These are phyloP conservation scores for Asterionellopsis glacialis DNA, from an alignment of 108 stramenopile species.

Conservation along the genomic window DNA sequence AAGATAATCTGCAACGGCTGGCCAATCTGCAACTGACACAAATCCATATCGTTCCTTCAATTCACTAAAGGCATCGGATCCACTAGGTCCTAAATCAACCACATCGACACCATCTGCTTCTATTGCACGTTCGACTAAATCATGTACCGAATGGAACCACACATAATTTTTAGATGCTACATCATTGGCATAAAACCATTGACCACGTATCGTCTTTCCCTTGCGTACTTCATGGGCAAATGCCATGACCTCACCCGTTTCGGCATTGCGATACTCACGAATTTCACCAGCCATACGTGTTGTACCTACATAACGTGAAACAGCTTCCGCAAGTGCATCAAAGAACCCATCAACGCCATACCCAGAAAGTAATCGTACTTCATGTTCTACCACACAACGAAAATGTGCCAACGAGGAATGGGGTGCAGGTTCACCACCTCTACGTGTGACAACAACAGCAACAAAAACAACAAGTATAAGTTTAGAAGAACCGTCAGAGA, in stretches of 20 bases:
- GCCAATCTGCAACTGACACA: constrained; percentile 59
- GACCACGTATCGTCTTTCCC: constrained; percentile 59
- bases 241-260: constrained; percentile 48
- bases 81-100: constrained; percentile 69
- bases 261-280: constrained; percentile 52
- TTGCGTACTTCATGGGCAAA: constrained; percentile 71
- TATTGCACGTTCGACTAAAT: constrained; percentile 44
- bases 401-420: constrained; percentile 73
- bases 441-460: constrained; percentile 1
- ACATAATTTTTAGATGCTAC: constrained; percentile 66
- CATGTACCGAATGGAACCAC: constrained; percentile 70
- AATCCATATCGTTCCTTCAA: constrained; percentile 69
- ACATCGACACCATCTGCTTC: constrained; percentile 29
- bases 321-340: constrained; percentile 62
- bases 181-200: constrained; percentile 79
- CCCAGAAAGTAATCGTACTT: constrained; percentile 42
- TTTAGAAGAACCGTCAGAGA: no score
- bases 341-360: constrained; percentile 43
- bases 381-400: constrained; percentile 72
- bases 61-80: constrained; percentile 66
- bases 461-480: background rate
- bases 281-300: constrained; percentile 68
- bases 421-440: constrained; percentile 40
- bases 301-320: constrained; percentile 61
- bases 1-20: constrained; percentile 22